Base-by-base conservation (phyloP, 1,139 yeast genomes). In the Pichia sp. region DNA sequence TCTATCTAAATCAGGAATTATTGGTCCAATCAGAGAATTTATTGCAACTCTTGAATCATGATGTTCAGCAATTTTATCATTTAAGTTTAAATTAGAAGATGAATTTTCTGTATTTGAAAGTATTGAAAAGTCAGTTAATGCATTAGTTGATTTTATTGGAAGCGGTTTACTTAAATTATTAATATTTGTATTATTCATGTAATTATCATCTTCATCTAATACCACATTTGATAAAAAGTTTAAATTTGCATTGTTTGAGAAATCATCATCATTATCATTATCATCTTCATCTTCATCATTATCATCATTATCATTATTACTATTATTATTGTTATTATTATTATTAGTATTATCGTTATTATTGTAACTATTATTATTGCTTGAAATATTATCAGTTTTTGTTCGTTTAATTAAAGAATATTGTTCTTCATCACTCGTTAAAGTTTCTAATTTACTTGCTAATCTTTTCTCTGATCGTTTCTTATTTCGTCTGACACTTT, bases 401-500 rank as follows among this genome's bases (percentile, higher is more conserved):
- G 40, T 8, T 20, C 41, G 40, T 34, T 46, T 46, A 6, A 27
- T 9, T 5, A 12, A 28, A n/a, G 35, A 9, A 16, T 25, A 23
- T 8, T 32, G 35, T 30, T 52, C 52, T 12, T 53, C 51, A 36
- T 45, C 48, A 31, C 47, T 43, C 5, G 46, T 40, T 4, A 39
- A 22, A 20, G 38, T 49, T 34, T 41, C 40, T 4, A 43, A 12
- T 37, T 53, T 58, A 35, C 53, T 53, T 2, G 60, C 62, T 9
- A 53, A 43, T 40, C 65, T 49, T 46, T 62, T 63, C 34, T 66
- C 68, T 12, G 78, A 70, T 47, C 89, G 66, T 56, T 80, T 81
- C 50, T 85, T 69, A 58, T 82, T 82, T 49, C 89, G 65, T 46
- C 89, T 66, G 5, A 80, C 87, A 25, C 83, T 76, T 61, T 92